A percentile compares a stretch with the other conserved stretches of the same genome.
These are phyloP conservation scores for Shiraia bambusicola DNA, from an alignment of 2,329 filamentous ascomycete genomes.

Conservation along the genomic window DNA sequence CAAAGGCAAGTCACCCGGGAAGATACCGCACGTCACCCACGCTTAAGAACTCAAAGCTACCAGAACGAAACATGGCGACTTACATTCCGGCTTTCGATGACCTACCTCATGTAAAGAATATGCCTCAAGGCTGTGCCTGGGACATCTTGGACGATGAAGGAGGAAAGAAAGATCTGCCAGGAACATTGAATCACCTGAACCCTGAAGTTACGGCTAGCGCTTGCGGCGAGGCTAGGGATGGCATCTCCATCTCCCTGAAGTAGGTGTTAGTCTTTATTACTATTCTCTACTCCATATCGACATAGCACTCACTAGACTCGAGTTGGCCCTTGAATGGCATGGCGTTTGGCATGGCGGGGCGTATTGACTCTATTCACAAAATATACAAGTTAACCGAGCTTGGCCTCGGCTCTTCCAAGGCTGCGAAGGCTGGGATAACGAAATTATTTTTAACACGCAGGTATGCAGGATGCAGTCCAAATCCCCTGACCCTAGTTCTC, in stretches of 20 bases:
- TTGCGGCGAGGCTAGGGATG: slow-evolving; percentile 38
- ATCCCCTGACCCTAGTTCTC: not conserved
- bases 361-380: slow-evolving; percentile 30
- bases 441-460: slow-evolving; percentile 33
- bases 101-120: slow-evolving; percentile 10
- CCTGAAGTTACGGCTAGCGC: slow-evolving; percentile 43
- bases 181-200: slow-evolving; percentile 56
- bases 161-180: slow-evolving; percentile 52
- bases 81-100: slow-evolving; percentile 5
- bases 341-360: slow-evolving; percentile 27
- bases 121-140: slow-evolving; percentile 46
- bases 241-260: slow-evolving; percentile 19
- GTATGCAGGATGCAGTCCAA: slow-evolving; percentile 5
- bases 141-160: slow-evolving; percentile 53
- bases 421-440: slow-evolving; percentile 27
- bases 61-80: not conserved
- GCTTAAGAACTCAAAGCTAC: not conserved
- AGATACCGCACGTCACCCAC: not conserved
- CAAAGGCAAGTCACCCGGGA: not conserved
- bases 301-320: not conserved
- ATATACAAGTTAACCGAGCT: slow-evolving; percentile 20
- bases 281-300: not conserved
- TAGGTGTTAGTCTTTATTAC: not conserved
- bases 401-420: slow-evolving; percentile 3
- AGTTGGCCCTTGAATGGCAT: slow-evolving; percentile 16